A percentile compares a stretch with the other conserved stretches of the same genome.
Conservation (phyloP, 805 yeast species). For the Suhomyces pyralidae region DNA sequence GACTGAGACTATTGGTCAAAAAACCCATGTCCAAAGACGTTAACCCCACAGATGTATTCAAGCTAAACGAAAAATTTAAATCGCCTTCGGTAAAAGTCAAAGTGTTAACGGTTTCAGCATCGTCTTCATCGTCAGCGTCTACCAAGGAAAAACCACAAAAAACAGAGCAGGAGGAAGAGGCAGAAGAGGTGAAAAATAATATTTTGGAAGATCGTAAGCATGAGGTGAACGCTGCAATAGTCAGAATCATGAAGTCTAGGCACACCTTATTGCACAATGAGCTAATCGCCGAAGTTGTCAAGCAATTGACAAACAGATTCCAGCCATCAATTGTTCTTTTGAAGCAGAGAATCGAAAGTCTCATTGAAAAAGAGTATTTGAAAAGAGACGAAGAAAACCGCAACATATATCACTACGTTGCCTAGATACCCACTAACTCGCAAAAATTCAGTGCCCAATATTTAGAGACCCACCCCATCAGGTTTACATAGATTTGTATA, state of each 20-base stretch:
- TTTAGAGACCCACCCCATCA: background rate
- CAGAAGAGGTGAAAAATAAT: constrained; percentile 50
- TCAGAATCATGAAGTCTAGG: constrained; percentile 80
- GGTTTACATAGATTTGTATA: background rate
- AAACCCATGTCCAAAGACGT: constrained; percentile 74
- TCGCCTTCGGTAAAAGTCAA: constrained; percentile 68
- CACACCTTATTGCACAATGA: constrained; percentile 60
- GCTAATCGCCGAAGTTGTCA: constrained; percentile 61
- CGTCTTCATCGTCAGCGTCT: constrained; percentile 16
- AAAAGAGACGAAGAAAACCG: constrained; percentile 64
- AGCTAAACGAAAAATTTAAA: constrained; percentile 64
- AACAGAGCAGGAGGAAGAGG: constrained; percentile 52
- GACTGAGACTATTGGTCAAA: constrained; percentile 71
- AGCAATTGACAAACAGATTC: constrained; percentile 60
- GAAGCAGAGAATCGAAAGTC: constrained; percentile 67
- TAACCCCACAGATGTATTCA: constrained; percentile 58
- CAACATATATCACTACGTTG: constrained; percentile 64
- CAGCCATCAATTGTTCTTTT: constrained; percentile 65
- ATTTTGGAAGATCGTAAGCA: constrained; percentile 62
- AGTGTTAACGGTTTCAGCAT: constrained; percentile 62
- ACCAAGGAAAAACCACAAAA: constrained; percentile 22
- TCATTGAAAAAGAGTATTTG: constrained; percentile 79
- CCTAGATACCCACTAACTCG: constrained; percentile 19
- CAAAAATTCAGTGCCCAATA: background rate
- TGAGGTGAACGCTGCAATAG: constrained; percentile 82